phyloP scores from a whole-genome alignment of 129 eudicot species.

The Saussurea involucrata region DNA sequence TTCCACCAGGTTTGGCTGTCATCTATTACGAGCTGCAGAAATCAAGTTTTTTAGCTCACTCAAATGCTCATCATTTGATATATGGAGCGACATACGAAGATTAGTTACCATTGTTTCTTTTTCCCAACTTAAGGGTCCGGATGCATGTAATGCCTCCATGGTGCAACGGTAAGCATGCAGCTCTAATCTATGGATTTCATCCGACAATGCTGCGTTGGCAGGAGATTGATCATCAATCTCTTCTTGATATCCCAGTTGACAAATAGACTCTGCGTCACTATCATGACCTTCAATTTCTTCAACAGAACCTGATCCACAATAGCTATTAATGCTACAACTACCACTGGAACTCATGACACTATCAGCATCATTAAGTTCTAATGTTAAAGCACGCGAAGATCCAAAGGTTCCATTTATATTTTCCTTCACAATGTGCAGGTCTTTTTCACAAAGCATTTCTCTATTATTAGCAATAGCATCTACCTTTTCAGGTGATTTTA shows the following conservation, averaged over 20 bases:
- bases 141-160: conserved; percentile 71
- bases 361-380: conserved; percentile 38
- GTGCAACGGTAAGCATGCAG: conserved; percentile 73
- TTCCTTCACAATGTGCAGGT: conserved; percentile 19
- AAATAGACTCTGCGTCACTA: conserved; percentile 75
- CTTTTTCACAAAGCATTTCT: conserved; percentile 32
- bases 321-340: conserved; percentile 54
- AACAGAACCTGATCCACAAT: conserved; percentile 29
- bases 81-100: conserved; percentile 68
- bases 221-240: conserved; percentile 1
- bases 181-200: conserved; percentile 65
- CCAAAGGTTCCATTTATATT: conserved; percentile 34
- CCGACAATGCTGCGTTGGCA: conserved; percentile 31
- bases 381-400: conserved; percentile 29
- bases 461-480: conserved; percentile 40
- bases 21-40: conserved; percentile 37
- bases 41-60: conserved; percentile 55
- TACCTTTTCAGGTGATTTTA: conserved; percentile 19
- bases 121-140: conserved; percentile 87
- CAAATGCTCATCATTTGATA: conserved; percentile 87
- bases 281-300: conserved; percentile 37
- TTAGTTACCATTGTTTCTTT: conserved; percentile 65
- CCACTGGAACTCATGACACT: conserved; percentile 51
- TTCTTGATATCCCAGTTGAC: conserved; percentile 20
- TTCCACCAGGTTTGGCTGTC: conserved; percentile 19